phyloP scores from a whole-genome alignment of 495 filamentous ascomycete species.

The Penicillium dipodomyicola region DNA sequence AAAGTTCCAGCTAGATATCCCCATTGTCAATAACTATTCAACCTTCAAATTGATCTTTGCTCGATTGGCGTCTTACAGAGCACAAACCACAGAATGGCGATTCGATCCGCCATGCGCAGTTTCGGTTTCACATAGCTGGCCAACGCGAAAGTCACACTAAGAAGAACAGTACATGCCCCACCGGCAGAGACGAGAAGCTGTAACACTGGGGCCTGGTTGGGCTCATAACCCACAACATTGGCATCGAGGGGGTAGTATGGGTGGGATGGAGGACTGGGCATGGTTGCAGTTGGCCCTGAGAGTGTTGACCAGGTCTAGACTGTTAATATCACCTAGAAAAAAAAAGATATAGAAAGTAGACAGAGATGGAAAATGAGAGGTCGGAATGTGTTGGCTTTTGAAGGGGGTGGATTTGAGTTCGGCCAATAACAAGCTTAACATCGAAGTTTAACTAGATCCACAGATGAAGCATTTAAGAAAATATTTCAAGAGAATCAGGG shows the following conservation, averaged over 20 bases:
- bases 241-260: slow-evolving; percentile 71
- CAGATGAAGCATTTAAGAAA: not conserved
- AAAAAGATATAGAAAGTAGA: not conserved
- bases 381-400: not conserved
- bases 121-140: slow-evolving; percentile 47
- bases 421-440: not conserved
- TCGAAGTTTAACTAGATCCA: not conserved
- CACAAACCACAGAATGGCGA: slow-evolving; percentile 66
- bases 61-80: slow-evolving; percentile 46
- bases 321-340: not conserved
- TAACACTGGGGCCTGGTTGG: slow-evolving; percentile 56
- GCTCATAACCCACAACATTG: slow-evolving; percentile 57
- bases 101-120: slow-evolving; percentile 49
- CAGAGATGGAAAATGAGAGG: not conserved
- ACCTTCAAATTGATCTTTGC: not conserved
- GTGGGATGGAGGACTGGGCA: slow-evolving; percentile 42
- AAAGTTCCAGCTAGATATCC: slow-evolving; percentile 54
- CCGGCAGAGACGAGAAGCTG: slow-evolving; percentile 54
- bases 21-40: slow-evolving; percentile 12
- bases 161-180: slow-evolving; percentile 47
- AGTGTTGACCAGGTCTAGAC: not conserved
- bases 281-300: slow-evolving; percentile 3
- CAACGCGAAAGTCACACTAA: slow-evolving; percentile 49
- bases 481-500: not conserved
- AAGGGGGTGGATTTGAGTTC: slow-evolving; percentile 2